Conservation (phyloP, 805 yeast genomes). For the Starmerella geochares region DNA sequence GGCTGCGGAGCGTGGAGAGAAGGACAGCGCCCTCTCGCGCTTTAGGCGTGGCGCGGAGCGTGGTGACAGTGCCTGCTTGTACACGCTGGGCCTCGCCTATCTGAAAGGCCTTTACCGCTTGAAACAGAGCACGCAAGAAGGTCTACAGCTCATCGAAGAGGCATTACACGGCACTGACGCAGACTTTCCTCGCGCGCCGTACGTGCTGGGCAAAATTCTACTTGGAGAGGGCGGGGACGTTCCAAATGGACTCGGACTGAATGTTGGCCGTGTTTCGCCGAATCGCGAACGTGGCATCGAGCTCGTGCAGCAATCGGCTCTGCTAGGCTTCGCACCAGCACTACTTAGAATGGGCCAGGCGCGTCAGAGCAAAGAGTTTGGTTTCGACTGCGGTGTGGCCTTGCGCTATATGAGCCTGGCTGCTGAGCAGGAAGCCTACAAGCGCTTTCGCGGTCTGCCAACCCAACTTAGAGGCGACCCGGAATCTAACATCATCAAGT, state of each 20-base stretch:
- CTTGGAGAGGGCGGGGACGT: slow-evolving; percentile 33
- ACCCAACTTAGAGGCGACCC: slow-evolving; percentile 29
- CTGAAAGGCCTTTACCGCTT: slow-evolving; percentile 26
- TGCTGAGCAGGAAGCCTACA: slow-evolving; percentile 30
- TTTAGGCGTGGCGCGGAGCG: slow-evolving; percentile 32
- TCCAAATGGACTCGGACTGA: slow-evolving; percentile 11
- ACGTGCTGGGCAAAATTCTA: slow-evolving; percentile 31
- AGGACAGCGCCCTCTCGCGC: slow-evolving; percentile 28
- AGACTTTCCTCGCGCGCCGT: slow-evolving; percentile 35
- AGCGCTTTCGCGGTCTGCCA: slow-evolving; percentile 17
- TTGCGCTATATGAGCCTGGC: slow-evolving; percentile 31
- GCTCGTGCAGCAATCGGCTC: slow-evolving; percentile 32
- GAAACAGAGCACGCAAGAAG: slow-evolving; percentile 23
- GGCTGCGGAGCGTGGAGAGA: slow-evolving; percentile 30
- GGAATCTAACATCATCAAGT: slow-evolving; percentile 37
- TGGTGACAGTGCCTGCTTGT: slow-evolving; percentile 34
- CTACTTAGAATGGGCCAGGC: slow-evolving; percentile 32
- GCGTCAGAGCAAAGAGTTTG: slow-evolving; percentile 30
- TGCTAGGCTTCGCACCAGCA: slow-evolving; percentile 34
- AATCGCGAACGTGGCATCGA: slow-evolving; percentile 24
- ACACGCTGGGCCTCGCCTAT: slow-evolving; percentile 32
- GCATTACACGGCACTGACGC: slow-evolving; percentile 30
- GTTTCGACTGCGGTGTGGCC: slow-evolving; percentile 30
- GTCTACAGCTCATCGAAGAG: slow-evolving; percentile 24
- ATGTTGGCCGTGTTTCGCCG: neutral